Percentiles rank a stretch among this genome's conserved stretches.
phyloP scores from a whole-genome alignment of 1,284 basidiomycete genomes.

The Baeospora myosura region DNA sequence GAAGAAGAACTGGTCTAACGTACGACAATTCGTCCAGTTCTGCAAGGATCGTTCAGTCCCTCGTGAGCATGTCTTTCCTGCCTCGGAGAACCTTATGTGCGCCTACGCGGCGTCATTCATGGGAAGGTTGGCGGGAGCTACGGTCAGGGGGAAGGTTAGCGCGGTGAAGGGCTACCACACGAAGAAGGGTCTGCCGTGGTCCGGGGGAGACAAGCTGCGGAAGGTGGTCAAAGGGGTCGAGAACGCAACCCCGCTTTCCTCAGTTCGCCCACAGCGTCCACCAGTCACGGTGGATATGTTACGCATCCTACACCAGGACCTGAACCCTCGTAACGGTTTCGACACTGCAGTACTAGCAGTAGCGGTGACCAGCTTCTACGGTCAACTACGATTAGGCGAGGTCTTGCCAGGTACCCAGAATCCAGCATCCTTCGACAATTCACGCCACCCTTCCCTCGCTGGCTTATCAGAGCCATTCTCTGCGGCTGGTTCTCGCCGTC shows the following conservation, averaged over 20 bases:
- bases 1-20: not conserved
- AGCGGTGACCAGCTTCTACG: not conserved
- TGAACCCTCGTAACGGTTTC: not conserved
- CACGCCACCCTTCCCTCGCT: not conserved
- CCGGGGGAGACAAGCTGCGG: not conserved
- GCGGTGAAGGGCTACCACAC: slow-evolving; percentile 1
- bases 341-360: not conserved
- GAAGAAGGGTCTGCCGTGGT: not conserved
- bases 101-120: slow-evolving; percentile 1
- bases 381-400: slow-evolving; percentile 3
- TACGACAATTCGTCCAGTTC: not conserved
- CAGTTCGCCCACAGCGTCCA: not conserved
- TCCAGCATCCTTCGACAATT: not conserved
- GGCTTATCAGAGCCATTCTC: not conserved
- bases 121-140: slow-evolving; percentile 1
- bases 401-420: not conserved
- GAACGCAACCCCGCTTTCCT: not conserved
- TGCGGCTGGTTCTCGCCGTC: not conserved
- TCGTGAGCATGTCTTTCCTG: not conserved
- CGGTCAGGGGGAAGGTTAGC: slow-evolving; percentile 1
- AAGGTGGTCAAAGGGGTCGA: slow-evolving; percentile 1
- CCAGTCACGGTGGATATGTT: not conserved
- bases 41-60: not conserved
- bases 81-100: not conserved
- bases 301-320: not conserved